These are phyloP conservation scores for Aspergillus ostianus DNA, from an alignment of 495 filamentous ascomycete species.

Conservation along the genomic window DNA sequence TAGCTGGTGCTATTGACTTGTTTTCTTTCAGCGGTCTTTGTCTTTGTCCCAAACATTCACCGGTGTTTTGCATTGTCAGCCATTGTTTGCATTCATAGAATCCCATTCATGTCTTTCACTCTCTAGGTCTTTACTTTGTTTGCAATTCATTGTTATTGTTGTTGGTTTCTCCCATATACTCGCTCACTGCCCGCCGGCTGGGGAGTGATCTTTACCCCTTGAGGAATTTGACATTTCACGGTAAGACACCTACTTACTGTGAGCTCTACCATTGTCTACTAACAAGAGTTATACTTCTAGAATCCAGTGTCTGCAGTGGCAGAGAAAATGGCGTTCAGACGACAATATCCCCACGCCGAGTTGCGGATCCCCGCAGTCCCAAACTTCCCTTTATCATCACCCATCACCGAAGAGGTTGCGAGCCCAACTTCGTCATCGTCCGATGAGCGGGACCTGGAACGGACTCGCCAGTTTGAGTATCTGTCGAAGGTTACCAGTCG, in stretches of 20 bases:
- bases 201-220: background rate
- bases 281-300: background rate
- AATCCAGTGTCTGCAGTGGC: background rate
- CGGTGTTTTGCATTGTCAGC: background rate
- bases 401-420: constrained; percentile 43
- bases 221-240: background rate
- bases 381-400: constrained; percentile 45
- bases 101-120: background rate
- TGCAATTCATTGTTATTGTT: background rate
- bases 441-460: constrained; percentile 33
- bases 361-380: constrained; percentile 34
- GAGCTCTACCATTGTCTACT: background rate
- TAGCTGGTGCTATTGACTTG: background rate
- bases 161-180: background rate
- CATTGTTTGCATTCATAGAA: background rate
- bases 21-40: background rate
- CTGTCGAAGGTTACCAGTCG: constrained; percentile 29
- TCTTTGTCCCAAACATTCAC: background rate
- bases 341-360: constrained; percentile 25
- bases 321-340: constrained; percentile 26
- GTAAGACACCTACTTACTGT: background rate
- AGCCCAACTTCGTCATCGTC: constrained; percentile 38
- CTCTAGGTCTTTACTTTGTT: background rate
- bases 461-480: constrained; percentile 31
- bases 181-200: background rate